A percentile compares a stretch with the other conserved stretches of the same genome.
These are phyloP conservation scores for Trichosporon ovoides DNA, from an alignment of 1,284 basidiomycete species.

Conservation along the genomic window DNA sequence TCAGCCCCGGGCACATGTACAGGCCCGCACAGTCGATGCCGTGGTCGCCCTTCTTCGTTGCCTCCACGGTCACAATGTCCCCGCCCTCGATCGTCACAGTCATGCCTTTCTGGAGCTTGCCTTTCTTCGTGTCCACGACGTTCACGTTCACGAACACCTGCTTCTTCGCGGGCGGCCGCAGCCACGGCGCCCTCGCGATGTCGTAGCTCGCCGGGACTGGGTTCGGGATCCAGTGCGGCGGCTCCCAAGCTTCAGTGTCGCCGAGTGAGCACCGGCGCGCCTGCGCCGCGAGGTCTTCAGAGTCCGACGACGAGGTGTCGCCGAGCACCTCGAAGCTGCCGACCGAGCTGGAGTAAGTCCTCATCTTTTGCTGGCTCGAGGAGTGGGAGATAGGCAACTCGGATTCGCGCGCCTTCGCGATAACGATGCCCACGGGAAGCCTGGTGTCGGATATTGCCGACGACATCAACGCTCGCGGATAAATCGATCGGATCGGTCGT, in stretches of 20 bases:
- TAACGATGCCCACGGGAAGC: neutral
- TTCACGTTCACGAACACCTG: constrained; percentile 28
- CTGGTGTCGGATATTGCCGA: neutral
- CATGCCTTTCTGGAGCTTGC: constrained; percentile 23
- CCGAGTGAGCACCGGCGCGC: neutral
- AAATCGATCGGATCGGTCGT: no score
- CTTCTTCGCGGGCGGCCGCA: constrained; percentile 20
- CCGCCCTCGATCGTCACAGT: constrained; percentile 46
- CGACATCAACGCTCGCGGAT: no score
- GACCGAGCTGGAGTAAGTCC: constrained; percentile 16
- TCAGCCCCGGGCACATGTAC: constrained; percentile 49
- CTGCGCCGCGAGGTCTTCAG: neutral
- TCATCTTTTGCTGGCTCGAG: neutral
- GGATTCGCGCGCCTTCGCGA: neutral
- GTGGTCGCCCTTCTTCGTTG: constrained; percentile 15
- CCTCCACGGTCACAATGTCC: constrained; percentile 35
- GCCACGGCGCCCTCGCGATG: constrained; percentile 26
- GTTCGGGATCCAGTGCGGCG: constrained; percentile 31
- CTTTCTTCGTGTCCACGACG: constrained; percentile 28
- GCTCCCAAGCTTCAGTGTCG: constrained; percentile 21
- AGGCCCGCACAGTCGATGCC: constrained; percentile 45
- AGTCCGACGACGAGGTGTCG: neutral
- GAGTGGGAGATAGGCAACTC: neutral
- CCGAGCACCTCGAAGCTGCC: constrained; percentile 28
- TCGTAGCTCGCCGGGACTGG: constrained; percentile 27